Evolutionary conservation across 1,284 basidiomycete species (phyloP).

Genomic region (Fomitiporia mediterranea): DNA sequence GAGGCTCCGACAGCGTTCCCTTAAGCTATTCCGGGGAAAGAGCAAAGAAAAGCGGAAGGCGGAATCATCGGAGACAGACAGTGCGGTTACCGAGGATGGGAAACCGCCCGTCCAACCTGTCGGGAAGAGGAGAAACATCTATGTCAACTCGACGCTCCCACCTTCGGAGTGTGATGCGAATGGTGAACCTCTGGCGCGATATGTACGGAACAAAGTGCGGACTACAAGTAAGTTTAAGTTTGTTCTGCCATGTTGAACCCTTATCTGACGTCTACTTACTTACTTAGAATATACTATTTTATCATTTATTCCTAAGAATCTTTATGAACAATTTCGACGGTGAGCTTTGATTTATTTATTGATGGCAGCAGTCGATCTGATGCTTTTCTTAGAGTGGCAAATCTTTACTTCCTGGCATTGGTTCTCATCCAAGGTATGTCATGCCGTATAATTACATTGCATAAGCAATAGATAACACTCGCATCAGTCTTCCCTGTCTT

Average conservation of each 20-base stretch:
- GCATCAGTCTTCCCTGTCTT: slow-evolving; percentile 81
- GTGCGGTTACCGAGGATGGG: background rate
- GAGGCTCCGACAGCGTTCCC: slow-evolving; percentile 46
- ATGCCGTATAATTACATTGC: slow-evolving; percentile 16
- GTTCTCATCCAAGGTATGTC: slow-evolving; percentile 75
- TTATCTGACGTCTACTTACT: slow-evolving; percentile 20
- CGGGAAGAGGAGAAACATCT: slow-evolving; percentile 68
- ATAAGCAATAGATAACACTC: slow-evolving; percentile 5
- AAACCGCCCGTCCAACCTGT: slow-evolving; percentile 32
- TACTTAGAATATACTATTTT: slow-evolving; percentile 85
- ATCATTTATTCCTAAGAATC: slow-evolving; percentile 92
- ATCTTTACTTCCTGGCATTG: slow-evolving; percentile 86
- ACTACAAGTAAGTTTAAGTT: slow-evolving; percentile 72
- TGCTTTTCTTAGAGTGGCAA: slow-evolving; percentile 64
- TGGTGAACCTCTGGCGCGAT: slow-evolving; percentile 76
- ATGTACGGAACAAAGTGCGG: slow-evolving; percentile 91
- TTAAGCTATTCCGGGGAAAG: slow-evolving; percentile 21
- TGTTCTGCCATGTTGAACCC: slow-evolving; percentile 9
- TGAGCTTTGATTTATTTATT: slow-evolving; percentile 30
- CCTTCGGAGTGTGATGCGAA: slow-evolving; percentile 60
- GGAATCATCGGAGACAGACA: slow-evolving; percentile 25
- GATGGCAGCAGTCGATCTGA: slow-evolving; percentile 17
- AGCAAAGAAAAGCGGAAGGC: slow-evolving; percentile 45
- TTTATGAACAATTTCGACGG: slow-evolving; percentile 89
- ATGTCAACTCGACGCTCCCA: slow-evolving; percentile 70